A percentile compares a stretch with the other conserved stretches of the same genome.
phyloP scores from a whole-genome alignment of 768 basidiomycete genomes.

The Podaxis sp. region DNA sequence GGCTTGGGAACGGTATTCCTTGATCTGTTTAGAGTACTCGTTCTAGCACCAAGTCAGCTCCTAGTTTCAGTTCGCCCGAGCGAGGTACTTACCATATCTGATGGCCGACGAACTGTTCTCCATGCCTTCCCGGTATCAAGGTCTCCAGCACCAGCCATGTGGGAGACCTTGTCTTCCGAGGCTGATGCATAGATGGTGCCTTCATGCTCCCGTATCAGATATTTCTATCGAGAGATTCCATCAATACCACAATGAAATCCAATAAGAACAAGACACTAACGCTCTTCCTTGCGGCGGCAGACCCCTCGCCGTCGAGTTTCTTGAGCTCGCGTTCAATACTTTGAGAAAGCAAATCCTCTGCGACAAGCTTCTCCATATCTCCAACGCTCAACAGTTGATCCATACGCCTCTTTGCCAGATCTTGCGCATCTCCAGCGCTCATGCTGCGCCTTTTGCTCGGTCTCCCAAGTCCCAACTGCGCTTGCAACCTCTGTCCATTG shows the following conservation, averaged over 20 bases:
- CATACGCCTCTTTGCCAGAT: conserved; percentile 31
- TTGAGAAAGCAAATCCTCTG: conserved; percentile 56
- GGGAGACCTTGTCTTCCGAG: conserved; percentile 70
- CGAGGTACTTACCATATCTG: conserved; percentile 75
- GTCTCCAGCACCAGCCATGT: conserved; percentile 74
- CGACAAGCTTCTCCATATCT: conserved; percentile 22
- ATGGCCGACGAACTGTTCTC: conserved; percentile 83
- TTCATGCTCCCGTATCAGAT: conserved; percentile 76
- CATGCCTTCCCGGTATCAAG: conserved; percentile 80
- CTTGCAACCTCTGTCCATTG: conserved; percentile 19
- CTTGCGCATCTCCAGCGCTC: conserved; percentile 73
- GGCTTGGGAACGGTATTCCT: conserved; percentile 72
- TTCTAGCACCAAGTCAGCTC: conserved; percentile 47
- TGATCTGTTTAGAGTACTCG: conserved; percentile 89
- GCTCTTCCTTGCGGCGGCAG: conserved; percentile 29
- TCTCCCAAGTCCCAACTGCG: conserved; percentile 36
- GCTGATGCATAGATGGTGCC: conserved; percentile 79
- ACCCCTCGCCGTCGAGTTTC: conserved; percentile 45
- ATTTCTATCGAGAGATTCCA: conserved; percentile 45
- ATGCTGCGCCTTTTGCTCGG: conserved; percentile 65
- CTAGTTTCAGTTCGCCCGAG: conserved; percentile 5
- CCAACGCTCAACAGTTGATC: conserved; percentile 36
- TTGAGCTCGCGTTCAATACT: conserved; percentile 72
- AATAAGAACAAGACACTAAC: conserved; percentile 26
- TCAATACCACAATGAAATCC: conserved; percentile 8